These are phyloP conservation scores for Kodamaea anthophila DNA, from an alignment of 1,139 yeast species.

Conservation along the genomic window DNA sequence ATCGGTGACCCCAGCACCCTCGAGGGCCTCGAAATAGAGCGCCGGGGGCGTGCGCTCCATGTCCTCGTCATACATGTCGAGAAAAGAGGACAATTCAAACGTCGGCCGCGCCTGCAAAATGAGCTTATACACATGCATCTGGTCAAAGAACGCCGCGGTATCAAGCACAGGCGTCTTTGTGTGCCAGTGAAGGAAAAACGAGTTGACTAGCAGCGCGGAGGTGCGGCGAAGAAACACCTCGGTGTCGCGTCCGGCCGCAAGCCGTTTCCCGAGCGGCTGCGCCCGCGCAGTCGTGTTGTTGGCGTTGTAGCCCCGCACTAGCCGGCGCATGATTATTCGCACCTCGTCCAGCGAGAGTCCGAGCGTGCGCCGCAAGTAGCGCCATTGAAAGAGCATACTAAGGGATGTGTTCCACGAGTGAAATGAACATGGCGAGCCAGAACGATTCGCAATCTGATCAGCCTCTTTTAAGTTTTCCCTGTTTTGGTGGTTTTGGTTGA, in stretches of 20 bases:
- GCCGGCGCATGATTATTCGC: constrained; percentile 10
- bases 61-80: constrained; percentile 11
- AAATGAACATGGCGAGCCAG: too few relatives aligned
- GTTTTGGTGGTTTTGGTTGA: neutral
- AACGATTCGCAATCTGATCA: too few relatives aligned
- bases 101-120: constrained; percentile 16
- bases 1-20: constrained; percentile 14
- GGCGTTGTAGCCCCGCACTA: constrained; percentile 16
- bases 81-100: constrained; percentile 15
- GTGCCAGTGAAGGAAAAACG: constrained; percentile 31
- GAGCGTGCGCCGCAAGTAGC: constrained; percentile 16
- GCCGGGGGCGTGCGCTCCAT: constrained; percentile 11
- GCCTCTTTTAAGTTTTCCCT: neutral
- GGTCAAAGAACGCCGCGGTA: constrained; percentile 25
- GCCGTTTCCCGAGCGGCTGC: constrained; percentile 12
- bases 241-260: constrained; percentile 13
- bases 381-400: constrained; percentile 35
- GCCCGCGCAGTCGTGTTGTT: constrained; percentile 5
- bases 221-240: constrained; percentile 18
- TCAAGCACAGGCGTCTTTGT: constrained; percentile 33
- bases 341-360: constrained; percentile 13
- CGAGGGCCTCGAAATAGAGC: constrained; percentile 12
- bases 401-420: constrained; percentile 43
- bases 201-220: constrained; percentile 21
- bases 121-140: constrained; percentile 24